Percentiles rank a stretch among this genome's conserved stretches.
phyloP scores from a whole-genome alignment of 1,284 basidiomycete genomes.

The Cryptococcus sp. region DNA sequence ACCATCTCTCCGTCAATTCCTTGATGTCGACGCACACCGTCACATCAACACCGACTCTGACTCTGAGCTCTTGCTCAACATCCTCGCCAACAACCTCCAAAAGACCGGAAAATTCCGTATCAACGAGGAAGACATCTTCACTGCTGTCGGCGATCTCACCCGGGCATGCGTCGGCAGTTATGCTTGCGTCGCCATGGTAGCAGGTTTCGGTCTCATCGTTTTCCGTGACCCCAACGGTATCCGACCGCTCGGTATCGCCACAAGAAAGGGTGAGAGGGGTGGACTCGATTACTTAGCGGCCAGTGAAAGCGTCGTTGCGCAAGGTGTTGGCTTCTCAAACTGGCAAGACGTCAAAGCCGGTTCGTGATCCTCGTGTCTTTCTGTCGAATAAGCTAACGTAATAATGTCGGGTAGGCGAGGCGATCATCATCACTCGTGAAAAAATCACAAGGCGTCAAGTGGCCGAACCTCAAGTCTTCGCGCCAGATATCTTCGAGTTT shows the following conservation, averaged over 20 bases:
- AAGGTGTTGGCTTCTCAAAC: conserved; percentile 83
- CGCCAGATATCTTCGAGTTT: conserved; percentile 99
- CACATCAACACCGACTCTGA: conserved; percentile 99
- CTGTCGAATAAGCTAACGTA: not conserved
- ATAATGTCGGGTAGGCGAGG: conserved; percentile 65
- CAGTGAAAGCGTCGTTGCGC: conserved; percentile 94
- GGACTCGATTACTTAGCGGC: conserved; percentile 87
- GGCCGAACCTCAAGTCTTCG: conserved; percentile 69
- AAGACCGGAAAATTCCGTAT: conserved; percentile 99
- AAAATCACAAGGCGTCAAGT: conserved; percentile 73
- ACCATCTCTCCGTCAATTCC: conserved; percentile 75
- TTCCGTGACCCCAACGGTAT: conserved; percentile 99
- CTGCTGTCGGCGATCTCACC: conserved; percentile 88
- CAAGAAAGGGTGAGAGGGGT: conserved; percentile 55
- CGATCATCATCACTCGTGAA: conserved; percentile 87
- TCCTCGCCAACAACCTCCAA: conserved; percentile 96
- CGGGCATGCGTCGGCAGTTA: conserved; percentile 87
- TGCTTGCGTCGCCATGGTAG: conserved; percentile 96
- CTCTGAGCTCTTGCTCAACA: conserved; percentile 95
- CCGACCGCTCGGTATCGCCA: conserved; percentile 82
- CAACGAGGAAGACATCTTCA: conserved; percentile 99
- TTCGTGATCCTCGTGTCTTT: conserved; percentile 42
- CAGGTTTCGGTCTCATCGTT: conserved; percentile 96
- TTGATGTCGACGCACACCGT: conserved; percentile 94
- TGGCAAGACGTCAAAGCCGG: conserved; percentile 95